A percentile compares a stretch with the other conserved stretches of the same genome.
These are phyloP conservation scores for Mallotus japonicus DNA, from an alignment of 441 rosid species.

Conservation along the genomic window DNA sequence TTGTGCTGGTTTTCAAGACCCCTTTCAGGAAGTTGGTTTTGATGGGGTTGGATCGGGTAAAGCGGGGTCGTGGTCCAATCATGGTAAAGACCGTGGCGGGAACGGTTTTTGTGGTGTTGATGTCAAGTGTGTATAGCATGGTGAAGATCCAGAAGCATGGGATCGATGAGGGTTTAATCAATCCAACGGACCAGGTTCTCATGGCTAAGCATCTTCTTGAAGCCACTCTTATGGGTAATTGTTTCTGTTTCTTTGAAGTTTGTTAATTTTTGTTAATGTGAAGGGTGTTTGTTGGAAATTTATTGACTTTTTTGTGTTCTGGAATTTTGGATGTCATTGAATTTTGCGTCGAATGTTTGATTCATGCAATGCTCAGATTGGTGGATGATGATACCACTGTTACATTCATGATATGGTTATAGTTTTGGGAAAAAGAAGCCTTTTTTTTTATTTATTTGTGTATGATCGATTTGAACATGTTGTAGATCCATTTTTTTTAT, in stretches of 20 bases:
- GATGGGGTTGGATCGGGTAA: constrained; percentile 63
- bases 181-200: constrained; percentile 85
- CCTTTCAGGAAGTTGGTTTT: constrained; percentile 73
- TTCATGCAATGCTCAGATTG: neutral
- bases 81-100: constrained; percentile 64
- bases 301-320: neutral
- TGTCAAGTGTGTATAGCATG: constrained; percentile 60
- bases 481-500: constrained; percentile 9
- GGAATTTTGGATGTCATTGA: constrained; percentile 5
- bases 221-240: constrained; percentile 86
- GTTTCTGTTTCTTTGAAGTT: constrained; percentile 14
- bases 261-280: constrained; percentile 15
- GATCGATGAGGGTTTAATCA: constrained; percentile 47
- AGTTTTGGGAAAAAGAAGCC: neutral
- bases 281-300: neutral
- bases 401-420: constrained; percentile 4
- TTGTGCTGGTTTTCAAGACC: constrained; percentile 66
- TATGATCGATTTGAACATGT: neutral
- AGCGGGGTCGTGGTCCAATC: constrained; percentile 81
- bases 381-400: neutral
- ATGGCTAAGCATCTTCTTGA: constrained; percentile 72
- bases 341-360: neutral
- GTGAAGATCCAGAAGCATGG: constrained; percentile 54
- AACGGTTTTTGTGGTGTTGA: constrained; percentile 54
- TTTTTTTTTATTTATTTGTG: neutral